Conservation (phyloP, 164 flowering plant species). For the Paratinospora sagittata region DNA sequence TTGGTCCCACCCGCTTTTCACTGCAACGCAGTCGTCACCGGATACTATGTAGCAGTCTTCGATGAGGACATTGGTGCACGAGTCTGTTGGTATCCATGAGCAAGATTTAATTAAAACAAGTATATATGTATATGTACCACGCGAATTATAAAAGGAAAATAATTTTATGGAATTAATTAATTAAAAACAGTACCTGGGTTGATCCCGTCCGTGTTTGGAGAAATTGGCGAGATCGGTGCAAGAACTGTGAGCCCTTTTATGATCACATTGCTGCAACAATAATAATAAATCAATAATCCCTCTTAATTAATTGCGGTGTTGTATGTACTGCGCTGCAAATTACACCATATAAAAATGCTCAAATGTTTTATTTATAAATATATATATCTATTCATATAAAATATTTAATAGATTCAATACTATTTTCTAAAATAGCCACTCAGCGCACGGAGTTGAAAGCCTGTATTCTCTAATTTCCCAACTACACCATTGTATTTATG, state of each 20-base stretch:
- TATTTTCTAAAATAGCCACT: too few species aligned
- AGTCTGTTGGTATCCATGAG: conserved; percentile 47
- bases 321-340: too few species aligned
- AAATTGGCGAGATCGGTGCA: conserved; percentile 47
- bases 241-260: conserved; percentile 63
- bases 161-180: neutral
- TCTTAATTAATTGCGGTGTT: too few species aligned
- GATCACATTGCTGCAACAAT: conserved; percentile 58
- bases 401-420: neutral
- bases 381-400: too few species aligned
- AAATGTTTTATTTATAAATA: too few species aligned
- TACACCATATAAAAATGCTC: too few species aligned
- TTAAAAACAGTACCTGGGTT: conserved; percentile 55
- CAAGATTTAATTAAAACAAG: neutral
- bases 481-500: too few species aligned
- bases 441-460: neutral
- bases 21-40: conserved; percentile 76
- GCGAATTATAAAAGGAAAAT: too few species aligned
- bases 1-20: conserved; percentile 81
- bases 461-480: neutral
- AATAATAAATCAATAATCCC: neutral
- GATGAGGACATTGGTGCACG: conserved; percentile 58
- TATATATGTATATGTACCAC: neutral
- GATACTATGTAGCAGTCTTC: conserved; percentile 75
- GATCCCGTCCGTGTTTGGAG: conserved; percentile 88